Conservation (phyloP, 208 protist genomes). For the Leishmania tropica region DNA sequence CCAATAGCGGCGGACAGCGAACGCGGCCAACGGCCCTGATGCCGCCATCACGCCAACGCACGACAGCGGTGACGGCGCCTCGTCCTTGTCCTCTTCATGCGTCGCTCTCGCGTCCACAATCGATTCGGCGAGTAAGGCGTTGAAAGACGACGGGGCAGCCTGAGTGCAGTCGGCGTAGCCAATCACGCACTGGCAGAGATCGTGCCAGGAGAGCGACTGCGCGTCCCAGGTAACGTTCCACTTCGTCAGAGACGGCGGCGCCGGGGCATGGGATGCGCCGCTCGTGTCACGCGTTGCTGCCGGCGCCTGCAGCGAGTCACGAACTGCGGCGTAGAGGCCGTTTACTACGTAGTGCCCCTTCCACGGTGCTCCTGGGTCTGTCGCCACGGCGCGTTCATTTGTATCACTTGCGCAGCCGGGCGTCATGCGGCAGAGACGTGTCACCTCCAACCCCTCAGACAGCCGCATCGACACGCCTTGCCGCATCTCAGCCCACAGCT, state of each 20-base stretch:
- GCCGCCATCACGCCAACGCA: constrained; percentile 21
- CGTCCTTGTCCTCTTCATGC: background rate
- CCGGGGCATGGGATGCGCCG: background rate
- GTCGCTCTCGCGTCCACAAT: background rate
- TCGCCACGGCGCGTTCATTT: background rate
- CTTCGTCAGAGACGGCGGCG: constrained; percentile 5
- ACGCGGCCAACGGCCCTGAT: constrained; percentile 28
- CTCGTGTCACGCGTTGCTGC: background rate
- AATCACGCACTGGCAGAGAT: constrained; percentile 55
- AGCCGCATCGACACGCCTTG: constrained; percentile 28
- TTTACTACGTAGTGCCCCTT: constrained; percentile 32
- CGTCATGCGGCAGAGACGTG: background rate
- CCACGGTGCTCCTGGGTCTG: constrained; percentile 10
- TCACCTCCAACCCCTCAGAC: constrained; percentile 22
- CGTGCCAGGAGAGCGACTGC: constrained; percentile 45
- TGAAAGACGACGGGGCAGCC: constrained; percentile 41
- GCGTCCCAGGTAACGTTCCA: constrained; percentile 51
- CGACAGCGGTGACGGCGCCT: constrained; percentile 16
- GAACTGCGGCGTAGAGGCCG: constrained; percentile 25
- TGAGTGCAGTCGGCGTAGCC: constrained; percentile 50
- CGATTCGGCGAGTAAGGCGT: constrained; percentile 34
- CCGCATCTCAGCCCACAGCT: constrained; percentile 20
- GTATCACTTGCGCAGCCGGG: background rate
- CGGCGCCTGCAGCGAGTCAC: background rate
- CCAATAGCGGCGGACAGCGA: constrained; percentile 28